Conservation (phyloP, 805 yeast species). For the Yarrowia sp. region DNA sequence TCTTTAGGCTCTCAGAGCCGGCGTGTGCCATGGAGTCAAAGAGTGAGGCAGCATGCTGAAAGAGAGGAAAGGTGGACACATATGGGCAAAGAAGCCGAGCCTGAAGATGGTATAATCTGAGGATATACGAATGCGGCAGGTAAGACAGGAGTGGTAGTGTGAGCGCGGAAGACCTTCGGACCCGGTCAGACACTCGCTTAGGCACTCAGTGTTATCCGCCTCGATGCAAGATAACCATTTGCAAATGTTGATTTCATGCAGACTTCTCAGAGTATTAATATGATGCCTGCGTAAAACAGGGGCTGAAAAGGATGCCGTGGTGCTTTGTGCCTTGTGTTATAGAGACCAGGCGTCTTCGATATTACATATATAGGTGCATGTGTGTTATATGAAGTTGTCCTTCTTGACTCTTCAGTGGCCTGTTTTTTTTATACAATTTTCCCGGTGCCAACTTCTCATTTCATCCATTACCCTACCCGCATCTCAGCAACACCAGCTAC, state of each 20-base stretch:
- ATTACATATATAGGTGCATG: neutral
- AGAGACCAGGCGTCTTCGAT: too few relatives aligned
- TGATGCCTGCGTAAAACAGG: neutral
- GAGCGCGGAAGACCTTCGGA: too few relatives aligned
- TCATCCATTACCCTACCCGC: slow-evolving; percentile 26
- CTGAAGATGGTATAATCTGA: too few relatives aligned
- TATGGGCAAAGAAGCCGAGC: too few relatives aligned
- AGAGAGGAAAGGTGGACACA: neutral
- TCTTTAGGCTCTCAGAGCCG: slow-evolving; percentile 2
- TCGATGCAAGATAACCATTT: slow-evolving; percentile 24
- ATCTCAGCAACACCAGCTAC: slow-evolving; percentile 14
- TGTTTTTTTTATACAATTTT: neutral
- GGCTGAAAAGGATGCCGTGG: neutral
- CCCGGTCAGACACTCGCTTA: neutral
- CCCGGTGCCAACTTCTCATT: neutral
- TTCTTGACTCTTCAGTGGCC: too few relatives aligned
- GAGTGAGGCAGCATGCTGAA: neutral
- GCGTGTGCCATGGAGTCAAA: slow-evolving; percentile 3
- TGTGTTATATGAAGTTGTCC: neutral
- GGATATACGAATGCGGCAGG: too few relatives aligned
- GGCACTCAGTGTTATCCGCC: neutral
- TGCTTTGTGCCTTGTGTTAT: too few relatives aligned
- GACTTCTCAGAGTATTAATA: neutral
- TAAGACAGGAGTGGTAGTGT: too few relatives aligned
- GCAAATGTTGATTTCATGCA: slow-evolving; percentile 19